Conservation (phyloP, 1,284 basidiomycete species). For the Clitocybe nebularis region DNA sequence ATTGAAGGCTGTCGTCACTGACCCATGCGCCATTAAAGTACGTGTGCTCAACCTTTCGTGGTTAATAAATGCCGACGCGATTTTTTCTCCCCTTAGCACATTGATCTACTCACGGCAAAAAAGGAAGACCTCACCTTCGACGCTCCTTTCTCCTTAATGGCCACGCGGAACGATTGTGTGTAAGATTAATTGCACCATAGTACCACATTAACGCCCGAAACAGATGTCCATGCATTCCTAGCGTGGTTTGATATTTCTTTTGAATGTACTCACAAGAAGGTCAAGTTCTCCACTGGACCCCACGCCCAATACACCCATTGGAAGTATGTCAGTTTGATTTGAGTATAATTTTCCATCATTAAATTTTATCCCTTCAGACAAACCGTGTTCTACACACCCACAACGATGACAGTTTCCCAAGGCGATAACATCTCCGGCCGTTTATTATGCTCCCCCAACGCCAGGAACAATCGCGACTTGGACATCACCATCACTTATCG, state of each 20-base stretch:
- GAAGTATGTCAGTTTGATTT: slow-evolving; percentile 58
- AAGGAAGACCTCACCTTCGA: slow-evolving; percentile 94
- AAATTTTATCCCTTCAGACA: slow-evolving; percentile 48
- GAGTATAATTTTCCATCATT: not conserved
- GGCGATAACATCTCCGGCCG: slow-evolving; percentile 72
- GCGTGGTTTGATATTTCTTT: slow-evolving; percentile 99
- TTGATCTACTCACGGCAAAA: slow-evolving; percentile 88
- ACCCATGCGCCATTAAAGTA: slow-evolving; percentile 85
- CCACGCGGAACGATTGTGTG: slow-evolving; percentile 91
- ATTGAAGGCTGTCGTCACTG: slow-evolving; percentile 86
- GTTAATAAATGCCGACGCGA: not conserved
- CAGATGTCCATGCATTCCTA: slow-evolving; percentile 97
- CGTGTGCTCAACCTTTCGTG: slow-evolving; percentile 9
- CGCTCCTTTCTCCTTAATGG: slow-evolving; percentile 76
- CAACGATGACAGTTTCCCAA: slow-evolving; percentile 61
- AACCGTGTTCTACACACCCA: slow-evolving; percentile 95
- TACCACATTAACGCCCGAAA: slow-evolving; percentile 9
- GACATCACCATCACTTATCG: slow-evolving; percentile 84
- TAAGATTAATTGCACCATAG: slow-evolving; percentile 13
- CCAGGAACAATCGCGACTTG: slow-evolving; percentile 87
- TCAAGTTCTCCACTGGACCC: slow-evolving; percentile 93
- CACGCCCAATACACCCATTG: slow-evolving; percentile 97
- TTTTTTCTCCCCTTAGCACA: slow-evolving; percentile 51
- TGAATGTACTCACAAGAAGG: slow-evolving; percentile 94
- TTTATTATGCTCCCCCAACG: slow-evolving; percentile 81